Conservation (phyloP, 352 stramenopile species). For the Pythium angustatum region DNA sequence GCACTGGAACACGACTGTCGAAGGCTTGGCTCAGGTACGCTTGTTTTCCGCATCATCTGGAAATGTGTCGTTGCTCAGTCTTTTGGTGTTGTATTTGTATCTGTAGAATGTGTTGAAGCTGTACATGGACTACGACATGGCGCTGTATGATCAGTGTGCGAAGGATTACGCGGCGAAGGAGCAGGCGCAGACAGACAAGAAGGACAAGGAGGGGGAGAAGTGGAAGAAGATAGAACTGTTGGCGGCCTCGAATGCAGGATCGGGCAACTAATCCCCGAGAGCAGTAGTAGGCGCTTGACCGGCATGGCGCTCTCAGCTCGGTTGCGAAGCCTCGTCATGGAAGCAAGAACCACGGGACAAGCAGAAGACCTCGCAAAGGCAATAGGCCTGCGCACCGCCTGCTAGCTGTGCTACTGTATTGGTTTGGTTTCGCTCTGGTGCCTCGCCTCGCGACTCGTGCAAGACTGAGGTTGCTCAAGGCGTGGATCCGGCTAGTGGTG, state of each 20-base stretch:
- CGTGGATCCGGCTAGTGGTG: constrained; percentile 25
- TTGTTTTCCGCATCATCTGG: not conserved
- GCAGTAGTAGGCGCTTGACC: constrained; percentile 20
- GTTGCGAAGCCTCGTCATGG: constrained; percentile 1
- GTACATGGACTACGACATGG: constrained; percentile 92
- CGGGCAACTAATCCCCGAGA: constrained; percentile 27
- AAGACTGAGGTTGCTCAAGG: not conserved
- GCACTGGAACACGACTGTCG: constrained; percentile 97
- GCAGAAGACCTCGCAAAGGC: constrained; percentile 21
- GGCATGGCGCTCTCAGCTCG: not conserved
- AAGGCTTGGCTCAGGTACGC: constrained; percentile 80
- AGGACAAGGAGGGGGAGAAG: constrained; percentile 85
- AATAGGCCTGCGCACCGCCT: constrained; percentile 30
- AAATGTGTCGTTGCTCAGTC: not conserved
- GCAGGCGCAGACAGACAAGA: constrained; percentile 62
- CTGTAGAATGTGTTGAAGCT: constrained; percentile 68
- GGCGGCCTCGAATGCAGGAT: constrained; percentile 71
- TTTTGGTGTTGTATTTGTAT: constrained; percentile 10
- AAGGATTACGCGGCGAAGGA: constrained; percentile 86
- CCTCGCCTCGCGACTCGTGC: not conserved
- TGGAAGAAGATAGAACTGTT: constrained; percentile 94
- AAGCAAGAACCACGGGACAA: constrained; percentile 11
- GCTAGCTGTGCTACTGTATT: constrained; percentile 29
- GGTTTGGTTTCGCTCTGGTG: constrained; percentile 22
- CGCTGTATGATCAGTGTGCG: constrained; percentile 91